A percentile compares a stretch with the other conserved stretches of the same genome.
Conservation (phyloP, 257 asterid species). For the Henckelia pumila region DNA sequence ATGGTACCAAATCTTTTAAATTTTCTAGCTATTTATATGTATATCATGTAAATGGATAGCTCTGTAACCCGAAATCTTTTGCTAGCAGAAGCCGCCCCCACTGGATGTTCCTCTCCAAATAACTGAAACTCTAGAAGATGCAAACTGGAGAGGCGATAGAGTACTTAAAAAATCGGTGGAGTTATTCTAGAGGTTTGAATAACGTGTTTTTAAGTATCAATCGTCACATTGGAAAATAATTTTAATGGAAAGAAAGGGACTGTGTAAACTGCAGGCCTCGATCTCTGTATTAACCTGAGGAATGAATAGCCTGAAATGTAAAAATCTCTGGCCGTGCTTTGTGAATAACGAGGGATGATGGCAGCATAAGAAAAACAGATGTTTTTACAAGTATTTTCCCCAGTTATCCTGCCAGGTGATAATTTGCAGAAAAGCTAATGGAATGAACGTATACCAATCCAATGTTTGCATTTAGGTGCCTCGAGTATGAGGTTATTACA, state of each 20-base stretch:
- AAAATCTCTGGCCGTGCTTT: not conserved
- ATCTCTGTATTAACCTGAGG: no score
- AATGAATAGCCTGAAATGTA: no score
- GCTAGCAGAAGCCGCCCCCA: constrained; percentile 79
- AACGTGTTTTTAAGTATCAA: not conserved
- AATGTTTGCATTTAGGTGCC: not conserved
- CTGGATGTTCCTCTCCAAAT: constrained; percentile 67
- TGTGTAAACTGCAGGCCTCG: no score
- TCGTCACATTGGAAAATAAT: no score
- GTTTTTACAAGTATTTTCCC: no score
- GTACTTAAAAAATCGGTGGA: constrained; percentile 66
- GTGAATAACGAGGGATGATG: not conserved
- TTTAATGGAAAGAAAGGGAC: no score
- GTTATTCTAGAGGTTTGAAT: constrained; percentile 55
- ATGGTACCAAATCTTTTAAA: constrained; percentile 50
- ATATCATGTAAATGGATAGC: not conserved
- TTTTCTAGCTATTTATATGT: not conserved
- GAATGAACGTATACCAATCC: not conserved
- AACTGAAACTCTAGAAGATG: constrained; percentile 55
- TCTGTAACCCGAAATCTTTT: not conserved
- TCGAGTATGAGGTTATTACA: no score
- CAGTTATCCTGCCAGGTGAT: not conserved
- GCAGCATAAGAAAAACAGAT: no score
- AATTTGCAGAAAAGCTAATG: not conserved
- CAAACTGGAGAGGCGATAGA: constrained; percentile 79